These are phyloP conservation scores for Rhizopogon vesiculosus DNA, from an alignment of 768 basidiomycete species.

Conservation along the genomic window DNA sequence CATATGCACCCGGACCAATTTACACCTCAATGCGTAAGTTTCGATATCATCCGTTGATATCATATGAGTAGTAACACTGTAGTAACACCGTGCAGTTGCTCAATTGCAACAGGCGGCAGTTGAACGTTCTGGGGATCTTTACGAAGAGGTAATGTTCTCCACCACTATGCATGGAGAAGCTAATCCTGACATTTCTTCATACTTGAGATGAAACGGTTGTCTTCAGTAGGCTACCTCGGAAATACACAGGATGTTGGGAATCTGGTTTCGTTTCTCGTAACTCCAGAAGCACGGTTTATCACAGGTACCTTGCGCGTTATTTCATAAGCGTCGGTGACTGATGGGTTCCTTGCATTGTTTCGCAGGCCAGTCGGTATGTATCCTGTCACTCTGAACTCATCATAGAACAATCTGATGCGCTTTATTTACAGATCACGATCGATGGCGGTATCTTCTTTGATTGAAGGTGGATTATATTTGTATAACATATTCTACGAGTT, in stretches of 20 bases:
- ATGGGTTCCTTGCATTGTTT: neutral
- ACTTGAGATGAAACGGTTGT: conserved; percentile 8
- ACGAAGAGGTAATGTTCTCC: conserved; percentile 8
- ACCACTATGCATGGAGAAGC: neutral
- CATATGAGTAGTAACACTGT: neutral
- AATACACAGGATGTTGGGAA: conserved; percentile 27
- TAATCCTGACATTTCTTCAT: neutral
- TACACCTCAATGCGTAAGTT: conserved; percentile 25
- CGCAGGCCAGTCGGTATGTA: conserved; percentile 23
- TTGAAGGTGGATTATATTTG: conserved; percentile 1
- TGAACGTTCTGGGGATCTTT: conserved; percentile 8
- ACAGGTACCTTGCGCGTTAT: conserved; percentile 21
- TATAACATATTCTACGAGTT: no score
- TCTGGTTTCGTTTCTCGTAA: conserved; percentile 33
- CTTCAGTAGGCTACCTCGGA: conserved; percentile 20
- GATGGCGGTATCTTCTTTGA: conserved; percentile 23
- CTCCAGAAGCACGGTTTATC: conserved; percentile 27
- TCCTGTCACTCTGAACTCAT: neutral
- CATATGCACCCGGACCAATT: conserved; percentile 29
- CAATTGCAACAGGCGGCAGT: conserved; percentile 11
- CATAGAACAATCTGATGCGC: neutral
- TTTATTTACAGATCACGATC: conserved; percentile 14
- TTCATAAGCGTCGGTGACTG: neutral
- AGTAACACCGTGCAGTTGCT: conserved; percentile 10
- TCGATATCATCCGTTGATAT: neutral